Percentiles rank a stretch among this genome's conserved stretches.
Conservation (phyloP, 2,329 filamentous ascomycete species). For the Septoria petroselini region DNA sequence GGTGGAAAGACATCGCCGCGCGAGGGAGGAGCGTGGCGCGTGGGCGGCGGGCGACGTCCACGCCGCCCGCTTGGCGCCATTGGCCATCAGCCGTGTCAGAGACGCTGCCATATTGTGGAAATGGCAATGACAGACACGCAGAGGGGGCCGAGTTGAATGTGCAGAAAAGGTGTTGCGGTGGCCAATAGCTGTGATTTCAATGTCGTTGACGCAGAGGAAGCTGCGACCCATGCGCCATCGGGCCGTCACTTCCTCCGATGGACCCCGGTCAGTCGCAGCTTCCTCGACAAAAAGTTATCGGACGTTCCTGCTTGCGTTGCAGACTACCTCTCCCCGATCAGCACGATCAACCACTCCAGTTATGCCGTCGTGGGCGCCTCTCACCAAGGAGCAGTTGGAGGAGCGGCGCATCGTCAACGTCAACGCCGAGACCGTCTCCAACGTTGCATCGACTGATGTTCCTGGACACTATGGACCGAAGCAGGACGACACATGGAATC, state of each 20-base stretch:
- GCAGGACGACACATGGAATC: slow-evolving; percentile 78
- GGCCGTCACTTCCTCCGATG: no score
- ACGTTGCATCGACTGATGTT: slow-evolving; percentile 87
- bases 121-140: slow-evolving; percentile 12
- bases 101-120: slow-evolving; percentile 62
- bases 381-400: slow-evolving; percentile 57
- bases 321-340: background rate
- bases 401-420: slow-evolving; percentile 78
- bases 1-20: slow-evolving; percentile 65
- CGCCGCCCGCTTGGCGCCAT: slow-evolving; percentile 53
- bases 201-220: slow-evolving; percentile 9
- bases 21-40: slow-evolving; percentile 25
- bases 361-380: slow-evolving; percentile 37
- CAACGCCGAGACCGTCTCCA: slow-evolving; percentile 83
- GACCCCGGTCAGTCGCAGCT: background rate
- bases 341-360: slow-evolving; percentile 3
- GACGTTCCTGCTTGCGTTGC: background rate
- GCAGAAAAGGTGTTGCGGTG: slow-evolving; percentile 10
- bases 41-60: slow-evolving; percentile 33
- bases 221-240: background rate
- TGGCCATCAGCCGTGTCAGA: slow-evolving; percentile 69
- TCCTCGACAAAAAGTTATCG: slow-evolving; percentile 10
- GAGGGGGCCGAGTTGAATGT: slow-evolving; percentile 5
- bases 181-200: slow-evolving; percentile 17
- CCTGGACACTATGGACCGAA: slow-evolving; percentile 79